These are phyloP conservation scores for Candida dubliniensis DNA, from an alignment of 1,139 yeast species.

Conservation along the genomic window DNA sequence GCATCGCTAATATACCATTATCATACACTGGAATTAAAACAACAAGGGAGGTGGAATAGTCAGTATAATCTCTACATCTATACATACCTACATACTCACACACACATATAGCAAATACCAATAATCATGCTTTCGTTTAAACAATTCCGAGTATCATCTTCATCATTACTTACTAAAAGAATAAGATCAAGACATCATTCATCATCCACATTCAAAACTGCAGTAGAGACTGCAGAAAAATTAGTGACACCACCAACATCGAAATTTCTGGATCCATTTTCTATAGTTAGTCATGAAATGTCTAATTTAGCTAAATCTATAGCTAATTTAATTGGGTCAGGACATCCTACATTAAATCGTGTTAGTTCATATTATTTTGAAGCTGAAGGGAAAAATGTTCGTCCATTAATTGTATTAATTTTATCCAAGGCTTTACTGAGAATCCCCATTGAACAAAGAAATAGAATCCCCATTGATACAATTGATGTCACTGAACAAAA, in stretches of 20 bases:
- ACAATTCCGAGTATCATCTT: background rate
- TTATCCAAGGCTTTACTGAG: slow-evolving; percentile 78
- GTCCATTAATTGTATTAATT: slow-evolving; percentile 85
- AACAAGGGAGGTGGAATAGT: too few relatives aligned
- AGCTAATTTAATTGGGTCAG: slow-evolving; percentile 83
- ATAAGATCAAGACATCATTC: slow-evolving; percentile 1
- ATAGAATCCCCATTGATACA: slow-evolving; percentile 59
- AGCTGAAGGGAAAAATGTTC: slow-evolving; percentile 91
- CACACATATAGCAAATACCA: background rate
- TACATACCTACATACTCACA: background rate
- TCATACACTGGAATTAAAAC: too few relatives aligned
- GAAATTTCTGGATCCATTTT: slow-evolving; percentile 71
- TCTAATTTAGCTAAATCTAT: slow-evolving; percentile 83
- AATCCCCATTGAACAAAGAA: slow-evolving; percentile 71
- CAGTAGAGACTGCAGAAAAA: slow-evolving; percentile 75
- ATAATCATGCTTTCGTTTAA: background rate
- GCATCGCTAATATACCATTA: too few relatives aligned
- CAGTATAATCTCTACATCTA: background rate
- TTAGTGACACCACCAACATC: slow-evolving; percentile 70
- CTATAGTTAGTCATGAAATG: slow-evolving; percentile 95
- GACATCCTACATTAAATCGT: slow-evolving; percentile 87
- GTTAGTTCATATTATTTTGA: slow-evolving; percentile 93
- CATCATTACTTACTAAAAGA: background rate
- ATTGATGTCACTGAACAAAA: slow-evolving; percentile 66
- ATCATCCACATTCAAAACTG: slow-evolving; percentile 43